Evolutionary conservation across 2,329 filamentous ascomycete genomes (phyloP), one percentile per base, ranked within the genome.

Genomic region (Whalleya microplaca): DNA sequence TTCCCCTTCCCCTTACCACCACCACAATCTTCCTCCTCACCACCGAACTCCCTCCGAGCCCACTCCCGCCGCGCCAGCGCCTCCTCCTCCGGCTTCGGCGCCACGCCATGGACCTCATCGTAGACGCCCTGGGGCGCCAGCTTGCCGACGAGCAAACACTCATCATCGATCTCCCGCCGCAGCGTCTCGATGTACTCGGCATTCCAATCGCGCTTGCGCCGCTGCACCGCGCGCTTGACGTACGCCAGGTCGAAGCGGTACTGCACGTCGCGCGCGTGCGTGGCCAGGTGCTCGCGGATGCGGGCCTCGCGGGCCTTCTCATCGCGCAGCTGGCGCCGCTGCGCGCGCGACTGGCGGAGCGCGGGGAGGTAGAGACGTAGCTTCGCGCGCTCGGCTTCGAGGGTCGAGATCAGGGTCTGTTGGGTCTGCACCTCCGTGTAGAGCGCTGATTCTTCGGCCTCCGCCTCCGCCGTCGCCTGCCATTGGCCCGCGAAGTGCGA

Each of bases 221-320:
- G 32, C n/a, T 10, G 16, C 21, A 12, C 20, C 21, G 21, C 29
- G 40, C 58, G 55, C 20, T 37, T 37, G 2, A 29, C 12, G 29
- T 29, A 41, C 1, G 56, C 56, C n/a, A 5, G 21, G 44, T 66
- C 58, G 9, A 65, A 45, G 6, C 53, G 48, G 18, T 45, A 7
- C 37, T 56, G 51, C 3, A 21, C 21, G 14, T 68, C 64, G 12
- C 40, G 44, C 9, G 63, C 14, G 19, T 58, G 53, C 8, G 19
- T n/a, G 2, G 45, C 37, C 16, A 66, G 18, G 18, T 66, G 62
- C 5, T 49, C 53, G 21, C 43, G 48, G 21, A 66, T 49, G 29
- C 57, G 58, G 3, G n/a, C 18, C 9, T 54, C 37, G 20, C 50
- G 45, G n/a, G 51, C 8, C 41, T 46, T 40, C 21, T 18, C 19